phyloP scores from a whole-genome alignment of 371 early-diverging fungal genomes.

The Mortierella sp. region DNA sequence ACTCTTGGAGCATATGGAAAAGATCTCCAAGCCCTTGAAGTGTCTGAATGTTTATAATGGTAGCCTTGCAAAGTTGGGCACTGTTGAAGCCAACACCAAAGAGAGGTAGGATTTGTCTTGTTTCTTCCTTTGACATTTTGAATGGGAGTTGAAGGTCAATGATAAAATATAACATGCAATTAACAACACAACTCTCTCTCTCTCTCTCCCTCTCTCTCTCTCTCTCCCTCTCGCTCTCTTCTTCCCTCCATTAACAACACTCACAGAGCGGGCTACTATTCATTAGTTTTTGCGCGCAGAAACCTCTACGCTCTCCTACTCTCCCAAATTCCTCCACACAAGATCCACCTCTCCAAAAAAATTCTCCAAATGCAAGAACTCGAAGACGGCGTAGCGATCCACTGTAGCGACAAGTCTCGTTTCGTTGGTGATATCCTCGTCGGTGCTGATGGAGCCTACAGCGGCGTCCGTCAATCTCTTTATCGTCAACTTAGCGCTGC shows the following conservation, averaged over 20 bases:
- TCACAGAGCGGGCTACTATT: constrained; percentile 35
- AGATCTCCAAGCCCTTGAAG: constrained; percentile 39
- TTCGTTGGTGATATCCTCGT: constrained; percentile 45
- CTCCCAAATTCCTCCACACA: constrained; percentile 46
- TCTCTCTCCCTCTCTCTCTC: no score
- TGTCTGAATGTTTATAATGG: constrained; percentile 32
- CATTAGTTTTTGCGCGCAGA: constrained; percentile 34
- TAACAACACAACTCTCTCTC: neutral
- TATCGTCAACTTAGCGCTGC: constrained; percentile 27
- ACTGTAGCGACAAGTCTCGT: constrained; percentile 33
- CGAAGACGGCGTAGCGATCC: constrained; percentile 32
- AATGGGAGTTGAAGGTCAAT: neutral
- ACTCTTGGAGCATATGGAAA: constrained; percentile 29
- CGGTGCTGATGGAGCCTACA: constrained; percentile 50
- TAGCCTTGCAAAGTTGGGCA: constrained; percentile 18
- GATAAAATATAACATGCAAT: neutral
- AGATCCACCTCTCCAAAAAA: constrained; percentile 37
- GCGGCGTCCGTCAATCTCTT: constrained; percentile 41
- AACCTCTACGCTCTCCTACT: constrained; percentile 32
- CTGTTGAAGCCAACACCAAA: constrained; percentile 22
- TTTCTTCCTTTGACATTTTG: neutral
- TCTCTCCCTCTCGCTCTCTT: neutral
- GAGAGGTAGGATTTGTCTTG: constrained; percentile 21
- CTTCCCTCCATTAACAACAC: neutral
- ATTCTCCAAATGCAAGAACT: constrained; percentile 31